Conservation (phyloP, 805 yeast genomes). For the Saccharomycopsis fibuligera region DNA sequence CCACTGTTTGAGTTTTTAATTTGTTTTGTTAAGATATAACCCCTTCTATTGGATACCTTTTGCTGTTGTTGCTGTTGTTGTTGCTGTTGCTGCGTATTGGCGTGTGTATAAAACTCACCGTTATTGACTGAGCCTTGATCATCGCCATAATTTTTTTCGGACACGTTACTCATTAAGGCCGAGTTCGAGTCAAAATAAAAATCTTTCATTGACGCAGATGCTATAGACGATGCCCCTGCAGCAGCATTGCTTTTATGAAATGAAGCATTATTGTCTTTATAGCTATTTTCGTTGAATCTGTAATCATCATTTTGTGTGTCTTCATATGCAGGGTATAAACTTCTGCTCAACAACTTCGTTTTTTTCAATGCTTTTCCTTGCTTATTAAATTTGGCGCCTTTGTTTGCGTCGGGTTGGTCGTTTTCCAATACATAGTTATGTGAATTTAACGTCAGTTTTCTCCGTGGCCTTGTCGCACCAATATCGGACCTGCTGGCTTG, state of each 20-base stretch:
- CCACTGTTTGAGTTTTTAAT: too few species aligned
- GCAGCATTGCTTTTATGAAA: neutral
- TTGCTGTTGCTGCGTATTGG: slow-evolving; percentile 11
- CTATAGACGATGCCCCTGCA: neutral
- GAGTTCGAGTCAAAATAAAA: slow-evolving; percentile 4
- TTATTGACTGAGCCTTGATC: slow-evolving; percentile 1
- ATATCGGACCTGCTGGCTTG: too few species aligned
- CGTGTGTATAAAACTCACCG: neutral
- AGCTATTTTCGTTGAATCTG: neutral
- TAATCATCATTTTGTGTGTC: slow-evolving; percentile 4
- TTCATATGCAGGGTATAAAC: too few species aligned
- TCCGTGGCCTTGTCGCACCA: too few species aligned
- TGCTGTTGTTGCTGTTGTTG: slow-evolving; percentile 5
- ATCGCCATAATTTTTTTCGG: slow-evolving; percentile 2
- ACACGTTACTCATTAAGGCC: neutral
- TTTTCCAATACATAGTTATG: too few species aligned
- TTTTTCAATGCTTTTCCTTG: slow-evolving; percentile 29
- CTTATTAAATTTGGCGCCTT: slow-evolving; percentile 26
- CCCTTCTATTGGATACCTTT: neutral
- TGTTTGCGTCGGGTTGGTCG: neutral
- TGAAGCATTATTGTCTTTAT: neutral
- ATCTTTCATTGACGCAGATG: slow-evolving; percentile 2
- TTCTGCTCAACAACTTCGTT: neutral
- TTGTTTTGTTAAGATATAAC: too few species aligned
- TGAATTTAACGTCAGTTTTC: too few species aligned